Base-by-base conservation (phyloP, 805 yeast genomes). In the Komagataella pastoris region DNA sequence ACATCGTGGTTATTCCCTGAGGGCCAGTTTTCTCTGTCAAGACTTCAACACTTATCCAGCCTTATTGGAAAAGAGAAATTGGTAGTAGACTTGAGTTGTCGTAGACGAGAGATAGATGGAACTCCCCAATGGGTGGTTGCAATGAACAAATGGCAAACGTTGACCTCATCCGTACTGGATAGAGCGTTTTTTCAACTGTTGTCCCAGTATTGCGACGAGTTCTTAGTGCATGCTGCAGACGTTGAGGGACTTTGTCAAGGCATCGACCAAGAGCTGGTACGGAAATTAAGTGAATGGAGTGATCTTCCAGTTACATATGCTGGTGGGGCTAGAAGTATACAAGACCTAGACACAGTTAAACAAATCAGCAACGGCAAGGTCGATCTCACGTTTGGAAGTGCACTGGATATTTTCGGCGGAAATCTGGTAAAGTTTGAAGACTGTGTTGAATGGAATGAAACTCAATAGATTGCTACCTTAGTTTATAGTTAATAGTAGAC, bases 191-290 rank as follows among this genome's bases (percentile, higher is more conserved):
- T 93, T 54, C 62, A 59, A 3, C 54, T 65, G 48, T 72, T 93
- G 45, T 67, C 83, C 7, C 52, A 71, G 49, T 87, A 83, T 66
- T 88, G 97, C 59, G 76, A 80, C 56, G 99, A 93, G 67, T 87
- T 91, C 61, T 69, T 93, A 51, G 83, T 93, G 17, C 99, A 93
- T 68, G 99, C 99, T 3, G 99, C 99, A 0, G 99, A 93, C 66
- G 98, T 93, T 3, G 99, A 93, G 67, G 99, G 99, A 0, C 72
- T 93, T 17, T 93, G 99, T 64, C 76, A 80, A 46, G 99, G 99
- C 0, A 86, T 93, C 40, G 99, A 93, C 61, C 81, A 82, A 61
- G 77, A 80, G 17, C 70, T 93, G 47, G 97, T 93, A 4, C 53
- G 54, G 24, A 75, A 75, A 52, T 69, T 93, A 46, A 88, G 88